Percentiles rank a stretch among this genome's conserved stretches.
Evolutionary conservation across 257 asterid species (phyloP).

Genomic region (Plantago elongata): DNA sequence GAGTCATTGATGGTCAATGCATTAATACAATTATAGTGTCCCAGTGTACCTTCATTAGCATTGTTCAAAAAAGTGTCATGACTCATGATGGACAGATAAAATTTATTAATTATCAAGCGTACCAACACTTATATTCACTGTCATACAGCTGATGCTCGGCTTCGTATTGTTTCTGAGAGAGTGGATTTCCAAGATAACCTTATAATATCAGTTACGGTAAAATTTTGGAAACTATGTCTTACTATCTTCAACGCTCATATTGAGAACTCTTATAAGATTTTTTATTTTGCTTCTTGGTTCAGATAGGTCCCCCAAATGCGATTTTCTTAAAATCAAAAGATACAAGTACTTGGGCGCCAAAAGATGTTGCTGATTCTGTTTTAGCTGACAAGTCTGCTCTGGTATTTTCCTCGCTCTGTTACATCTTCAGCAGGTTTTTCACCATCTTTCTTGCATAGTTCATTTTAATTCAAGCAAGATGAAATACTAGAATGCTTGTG

Average conservation of each 20-base stretch:
- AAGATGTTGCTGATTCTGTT: slow-evolving; percentile 87
- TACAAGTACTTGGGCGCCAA: slow-evolving; percentile 77
- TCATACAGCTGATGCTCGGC: slow-evolving; percentile 95
- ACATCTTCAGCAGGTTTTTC: not conserved
- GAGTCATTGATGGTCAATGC: slow-evolving; percentile 12
- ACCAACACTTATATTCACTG: slow-evolving; percentile 23
- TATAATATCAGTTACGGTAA: slow-evolving; percentile 83
- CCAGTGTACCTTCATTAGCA: not conserved
- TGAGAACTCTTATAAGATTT: slow-evolving; percentile 10
- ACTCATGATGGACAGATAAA: slow-evolving; percentile 1
- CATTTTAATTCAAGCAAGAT: not conserved
- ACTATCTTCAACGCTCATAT: slow-evolving; percentile 5
- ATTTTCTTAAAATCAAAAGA: slow-evolving; percentile 72
- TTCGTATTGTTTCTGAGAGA: slow-evolving; percentile 98
- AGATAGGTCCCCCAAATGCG: slow-evolving; percentile 93
- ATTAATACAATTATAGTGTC: not conserved
- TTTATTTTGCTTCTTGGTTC: slow-evolving; percentile 34
- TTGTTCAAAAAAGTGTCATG: not conserved
- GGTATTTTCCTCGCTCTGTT: slow-evolving; percentile 38
- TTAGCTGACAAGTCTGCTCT: slow-evolving; percentile 90
- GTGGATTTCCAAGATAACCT: slow-evolving; percentile 84
- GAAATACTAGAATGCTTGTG: too few relatives aligned
- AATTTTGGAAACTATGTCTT: slow-evolving; percentile 16
- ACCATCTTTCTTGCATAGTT: slow-evolving; percentile 5
- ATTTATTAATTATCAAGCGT: slow-evolving; percentile 14